Base-by-base conservation (phyloP, 148 eudicot genomes). In the Cornus florida region DNA sequence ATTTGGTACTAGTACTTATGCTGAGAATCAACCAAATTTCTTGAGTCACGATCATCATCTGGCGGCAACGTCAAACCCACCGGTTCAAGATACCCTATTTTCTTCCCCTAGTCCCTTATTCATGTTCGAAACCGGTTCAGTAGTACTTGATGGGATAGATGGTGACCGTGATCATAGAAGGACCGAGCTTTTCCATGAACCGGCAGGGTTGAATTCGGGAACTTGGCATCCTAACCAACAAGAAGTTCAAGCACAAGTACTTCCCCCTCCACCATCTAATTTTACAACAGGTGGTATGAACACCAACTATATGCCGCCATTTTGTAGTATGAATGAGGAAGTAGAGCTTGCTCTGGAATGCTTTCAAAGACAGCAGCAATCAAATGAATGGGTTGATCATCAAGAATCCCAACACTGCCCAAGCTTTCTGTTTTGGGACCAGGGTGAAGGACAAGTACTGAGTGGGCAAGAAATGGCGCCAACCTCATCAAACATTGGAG, bases 381-480 rank as follows among this genome's bases (percentile, higher is more conserved):
- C 84, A 70, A 91, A 80, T 84, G 87, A 79, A 65, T 89, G 92
- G 92, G 90, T 86, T 43, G 89, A 43, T 43, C 48, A 43, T 43
- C 48, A 43, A 43, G 48, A 92, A 69, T 74, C 87, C 62, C 93
- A 90, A 77, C 83, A 81, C 75, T 88, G 82, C 79, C 87, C 92
- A 16, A 87, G 83, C 69, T 89, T 87, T 81, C 76, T 87, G 53
- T 92, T 84, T 78, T 92, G 98, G 98, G 98, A 90, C 70, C 86
- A 85, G 53, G 83, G 74, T 76, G 86, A 84, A 71, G 86, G 78
- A 79, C 62, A 69, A 68, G 38, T 35, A 35, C 81, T 81, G 65
- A 82, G 81, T 41, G 89, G 75, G 75, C 87, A 75, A 31, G 80
- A 88, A 43, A 81, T 84, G 65, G 86, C 74, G 65, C 83, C 80